Evolutionary conservation across 1,139 yeast genomes (phyloP), one percentile per base, ranked within the genome.

Genomic region (Diutina sp.): DNA sequence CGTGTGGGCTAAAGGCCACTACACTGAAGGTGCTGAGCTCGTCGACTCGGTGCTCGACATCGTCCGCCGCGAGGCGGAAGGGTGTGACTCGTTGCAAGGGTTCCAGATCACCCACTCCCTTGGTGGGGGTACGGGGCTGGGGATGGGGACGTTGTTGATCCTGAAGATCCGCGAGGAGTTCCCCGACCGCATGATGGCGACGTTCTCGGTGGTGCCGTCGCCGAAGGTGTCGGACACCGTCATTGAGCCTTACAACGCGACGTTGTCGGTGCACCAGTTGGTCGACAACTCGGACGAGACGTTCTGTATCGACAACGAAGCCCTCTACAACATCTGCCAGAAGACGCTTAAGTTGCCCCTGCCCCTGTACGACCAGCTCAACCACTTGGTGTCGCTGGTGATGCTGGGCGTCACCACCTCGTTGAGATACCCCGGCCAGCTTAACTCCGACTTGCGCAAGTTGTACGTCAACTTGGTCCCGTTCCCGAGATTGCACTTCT

Each of bases 101-200:
- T 90, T 90, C 82, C 96, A 89, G 74, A 85, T 90, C 67, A 83
- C 96, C 57, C 97, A 90, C 72, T 90, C 96, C 51, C 80, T 90
- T 61, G 97, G 97, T 72, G 97, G 97, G 73, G 97, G 97, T 77
- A 90, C 97, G 57, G 97, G 97, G 67, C 88, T 96, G 45, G 97
- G 97, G 73, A 85, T 90, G 91, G 97, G 96, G 67, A 88, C 96
- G 53, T 73, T 89, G 64, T 78, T 88, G 66, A 82, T 88, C 64
- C 82, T 90, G 58, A 85, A 84, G 67, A 85, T 88, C 66, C 82
- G 90, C 71, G 95, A 89, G 70, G 96, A 89, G 70, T 89, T 84
- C 66, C 90, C 95, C 56, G 97, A 90, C 72, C 85, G 96, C 77
- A 90, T 90, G 96, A 85, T 89, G 89, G 95, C 96, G 48, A 89